Percentiles rank a stretch among this genome's conserved stretches.
These are phyloP conservation scores for Pilaira anomala DNA, from an alignment of 192 early-diverging fungal genomes.

Conservation along the genomic window DNA sequence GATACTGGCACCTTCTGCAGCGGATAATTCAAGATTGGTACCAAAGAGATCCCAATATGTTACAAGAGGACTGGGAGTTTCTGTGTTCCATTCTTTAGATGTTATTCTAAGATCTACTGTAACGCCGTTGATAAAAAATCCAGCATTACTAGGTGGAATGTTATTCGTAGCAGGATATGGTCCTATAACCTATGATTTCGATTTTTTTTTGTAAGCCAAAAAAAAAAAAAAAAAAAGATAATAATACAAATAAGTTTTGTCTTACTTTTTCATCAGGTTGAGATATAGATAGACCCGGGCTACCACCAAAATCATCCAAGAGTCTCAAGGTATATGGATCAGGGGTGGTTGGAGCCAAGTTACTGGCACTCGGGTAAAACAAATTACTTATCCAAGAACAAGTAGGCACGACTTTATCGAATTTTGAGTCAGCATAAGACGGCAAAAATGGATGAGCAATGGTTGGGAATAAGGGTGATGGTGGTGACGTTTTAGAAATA, in stretches of 20 bases:
- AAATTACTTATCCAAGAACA: constrained; percentile 38
- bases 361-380: constrained; percentile 30
- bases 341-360: constrained; percentile 31
- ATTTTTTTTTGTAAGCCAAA: constrained; percentile 9
- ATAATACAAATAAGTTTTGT: neutral
- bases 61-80: constrained; percentile 6
- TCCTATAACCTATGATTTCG: constrained; percentile 12
- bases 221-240: too few species aligned
- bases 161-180: constrained; percentile 31
- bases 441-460: constrained; percentile 26
- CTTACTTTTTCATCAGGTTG: constrained; percentile 23
- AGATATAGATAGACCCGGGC: constrained; percentile 30
- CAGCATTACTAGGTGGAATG: constrained; percentile 22
- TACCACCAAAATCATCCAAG: constrained; percentile 30
- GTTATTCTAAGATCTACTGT: constrained; percentile 31
- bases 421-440: constrained; percentile 11
- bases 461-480: constrained; percentile 14
- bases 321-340: constrained; percentile 37
- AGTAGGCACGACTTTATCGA: constrained; percentile 25
- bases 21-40: constrained; percentile 18
- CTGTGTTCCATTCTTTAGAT: constrained; percentile 24
- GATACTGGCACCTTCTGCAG: constrained; percentile 6
- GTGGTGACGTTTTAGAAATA: constrained; percentile 18
- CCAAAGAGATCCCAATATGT: constrained; percentile 30
- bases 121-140: constrained; percentile 29